These are phyloP conservation scores for Cordia subcordata DNA, from an alignment of 257 asterid genomes.

Conservation along the genomic window DNA sequence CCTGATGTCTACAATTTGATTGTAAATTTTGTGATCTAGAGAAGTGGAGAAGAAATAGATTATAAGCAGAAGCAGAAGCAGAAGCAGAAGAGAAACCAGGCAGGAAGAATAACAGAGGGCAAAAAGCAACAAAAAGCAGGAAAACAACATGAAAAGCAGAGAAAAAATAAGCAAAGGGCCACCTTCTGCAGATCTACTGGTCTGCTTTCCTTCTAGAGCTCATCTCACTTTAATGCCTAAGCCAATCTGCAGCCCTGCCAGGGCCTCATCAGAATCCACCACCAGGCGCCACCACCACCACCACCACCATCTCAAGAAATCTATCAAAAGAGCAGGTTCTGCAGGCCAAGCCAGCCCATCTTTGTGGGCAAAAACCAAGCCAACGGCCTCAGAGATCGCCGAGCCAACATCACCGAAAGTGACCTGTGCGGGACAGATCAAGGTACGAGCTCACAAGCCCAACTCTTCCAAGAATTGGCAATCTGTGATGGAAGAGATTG, in stretches of 20 bases:
- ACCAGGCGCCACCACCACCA: slow-evolving; percentile 32
- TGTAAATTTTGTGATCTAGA: too few species aligned
- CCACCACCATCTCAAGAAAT: slow-evolving; percentile 24
- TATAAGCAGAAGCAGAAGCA: slow-evolving; percentile 2
- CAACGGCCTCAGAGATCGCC: slow-evolving; percentile 32
- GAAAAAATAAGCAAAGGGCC: slow-evolving; percentile 75
- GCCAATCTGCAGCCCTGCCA: slow-evolving; percentile 75
- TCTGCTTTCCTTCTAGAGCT: slow-evolving; percentile 82
- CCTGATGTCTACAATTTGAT: too few species aligned
- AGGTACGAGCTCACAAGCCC: slow-evolving; percentile 50
- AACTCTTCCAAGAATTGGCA: slow-evolving; percentile 77
- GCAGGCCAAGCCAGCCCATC: slow-evolving; percentile 43
- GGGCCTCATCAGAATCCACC: slow-evolving; percentile 35
- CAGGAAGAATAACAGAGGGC: neutral
- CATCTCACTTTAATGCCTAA: slow-evolving; percentile 77
- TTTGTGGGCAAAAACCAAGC: slow-evolving; percentile 47
- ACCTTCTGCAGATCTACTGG: slow-evolving; percentile 68
- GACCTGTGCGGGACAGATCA: slow-evolving; percentile 88
- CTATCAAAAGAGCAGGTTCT: slow-evolving; percentile 16
- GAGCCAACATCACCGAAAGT: slow-evolving; percentile 89
- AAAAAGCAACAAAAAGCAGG: neutral
- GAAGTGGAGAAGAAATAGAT: slow-evolving; percentile 9
- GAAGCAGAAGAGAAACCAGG: neutral
- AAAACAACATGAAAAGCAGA: slow-evolving; percentile 49
- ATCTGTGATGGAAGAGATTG: slow-evolving; percentile 93